A percentile compares a stretch with the other conserved stretches of the same genome.
Evolutionary conservation across 441 rosid species (phyloP).

Genomic region (Lepidium campestre): DNA sequence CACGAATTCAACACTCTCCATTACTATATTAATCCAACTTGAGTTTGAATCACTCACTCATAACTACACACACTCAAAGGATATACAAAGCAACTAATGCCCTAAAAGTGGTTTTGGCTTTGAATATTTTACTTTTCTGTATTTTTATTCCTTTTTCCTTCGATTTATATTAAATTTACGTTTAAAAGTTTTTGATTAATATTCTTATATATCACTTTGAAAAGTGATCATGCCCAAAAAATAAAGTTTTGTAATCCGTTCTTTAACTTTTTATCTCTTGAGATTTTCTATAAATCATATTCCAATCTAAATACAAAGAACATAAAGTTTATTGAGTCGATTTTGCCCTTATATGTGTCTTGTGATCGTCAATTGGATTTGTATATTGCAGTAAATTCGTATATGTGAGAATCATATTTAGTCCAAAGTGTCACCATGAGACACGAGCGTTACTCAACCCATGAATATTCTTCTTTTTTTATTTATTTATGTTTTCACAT

Average conservation of each 20-base stretch:
- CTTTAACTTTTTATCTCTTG: slow-evolving; percentile 12
- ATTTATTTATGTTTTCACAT: no score
- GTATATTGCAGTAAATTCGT: not conserved
- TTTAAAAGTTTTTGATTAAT: slow-evolving; percentile 1
- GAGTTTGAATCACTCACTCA: not conserved
- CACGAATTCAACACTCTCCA: not conserved
- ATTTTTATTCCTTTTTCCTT: no score
- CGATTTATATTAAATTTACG: no score
- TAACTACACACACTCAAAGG: not conserved
- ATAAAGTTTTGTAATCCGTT: no score
- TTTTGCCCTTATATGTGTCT: not conserved
- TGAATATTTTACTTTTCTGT: no score
- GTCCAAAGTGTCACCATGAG: slow-evolving; percentile 8
- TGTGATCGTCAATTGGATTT: not conserved
- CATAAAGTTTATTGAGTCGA: not conserved
- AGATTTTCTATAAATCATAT: not conserved
- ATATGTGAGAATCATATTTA: not conserved
- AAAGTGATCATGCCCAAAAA: not conserved
- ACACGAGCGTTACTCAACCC: slow-evolving; percentile 16
- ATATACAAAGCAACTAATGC: not conserved
- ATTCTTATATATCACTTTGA: slow-evolving; percentile 5
- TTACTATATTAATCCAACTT: not conserved
- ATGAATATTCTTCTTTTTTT: slow-evolving; percentile 3
- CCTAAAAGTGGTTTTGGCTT: slow-evolving; percentile 8
- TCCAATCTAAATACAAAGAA: not conserved